Base-by-base conservation (phyloP, 2,329 filamentous ascomycete species). In the Colletotrichum sp. region DNA sequence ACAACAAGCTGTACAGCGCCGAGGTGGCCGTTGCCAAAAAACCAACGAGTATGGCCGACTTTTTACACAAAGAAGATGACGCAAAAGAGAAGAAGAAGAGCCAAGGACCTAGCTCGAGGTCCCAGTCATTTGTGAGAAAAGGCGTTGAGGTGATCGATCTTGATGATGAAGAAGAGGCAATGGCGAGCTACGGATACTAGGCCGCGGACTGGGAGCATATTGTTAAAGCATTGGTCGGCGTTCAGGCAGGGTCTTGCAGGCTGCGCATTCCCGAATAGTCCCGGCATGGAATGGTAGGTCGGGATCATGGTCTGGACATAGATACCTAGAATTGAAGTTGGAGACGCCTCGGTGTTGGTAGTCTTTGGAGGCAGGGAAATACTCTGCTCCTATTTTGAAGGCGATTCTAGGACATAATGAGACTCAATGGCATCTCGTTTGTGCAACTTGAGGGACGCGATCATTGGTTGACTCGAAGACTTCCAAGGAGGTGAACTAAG, bases 1-100 rank as follows among this genome's bases (percentile, higher is more conserved):
- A 99, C 84, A 90, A 92, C 77, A 94, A 95, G 80, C 86, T 99
- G 44, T 94, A 94, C 80, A 93, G 92, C 76, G 95, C 94, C 5
- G 94, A 95, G 68, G 86, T 92, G 52, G 87, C 86, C 8, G 69
- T 82, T 66, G 81, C 81, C 70, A 81, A 82, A 73, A 85, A 83
- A 72, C 77, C 82, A 6, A 71, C 64, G 12, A 80, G 80, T 4
- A 85, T 90, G 62, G 77, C 85, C 16, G 86, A 86, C 32, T 88
- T 89, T 69, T 81, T 86, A 22, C 72, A 80, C 4, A 84, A 81
- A 30, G 64, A 65, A 13, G 71, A 69, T 30, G 73, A 74, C 6
- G 24, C 34, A 6, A 69, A 73, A 18, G 44, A 62, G 13, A 82
- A 81, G 64, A 85, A 84, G 64, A 82, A 84, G 26, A 76, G 78